Evolutionary conservation across 441 rosid genomes (phyloP), one percentile per base, ranked within the genome.

Genomic region (Gossypium schwendimanii): DNA sequence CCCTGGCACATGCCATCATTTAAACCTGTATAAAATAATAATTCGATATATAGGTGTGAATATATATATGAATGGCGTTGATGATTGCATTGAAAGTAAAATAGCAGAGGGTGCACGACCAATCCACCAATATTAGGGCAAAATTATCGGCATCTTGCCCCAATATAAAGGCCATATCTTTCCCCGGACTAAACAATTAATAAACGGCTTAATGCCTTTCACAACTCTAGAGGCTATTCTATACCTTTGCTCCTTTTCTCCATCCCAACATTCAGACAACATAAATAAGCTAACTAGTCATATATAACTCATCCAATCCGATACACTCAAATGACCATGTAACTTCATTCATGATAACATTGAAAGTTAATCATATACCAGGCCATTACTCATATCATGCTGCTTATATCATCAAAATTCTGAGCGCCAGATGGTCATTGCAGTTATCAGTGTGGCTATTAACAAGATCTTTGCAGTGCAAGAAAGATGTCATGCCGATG

Each of bases 371-470:
- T 44, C 49, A 44, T 12, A 12, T 12, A 12, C 17, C 11, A 20
- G 4, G 24, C 63, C 69, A 75, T 63, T 24, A 24, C 14, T 18
- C 12, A 53, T 18, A 31, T 33, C 45, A 61, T 61, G 65, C 67
- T 12, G 44, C 52, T 64, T 72, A 70, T 21, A 59, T 36, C 63
- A 59, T 10, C 45, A 69, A 69, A 17, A 47, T 54, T 68, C 49
- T 12, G 21, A 57, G 17, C 21, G 41, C 52, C n/a, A 54, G 66
- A 71, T 18, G 44, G 14, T 20, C 59, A 54, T 54, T 20, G 6
- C 11, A 63, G 39, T 53, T 49, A 3, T 49, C 18, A 8, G 69
- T 11, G 15, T 26, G 66, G 59, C 23, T 61, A 44, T 41, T 41
- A 12, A 21, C 39, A 47, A 47, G 14, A 65, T 14, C 49, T 24